Percentiles rank a stretch among this genome's conserved stretches.
phyloP scores from a whole-genome alignment of 1,284 basidiomycete species.

The Ustilago trichophora region DNA sequence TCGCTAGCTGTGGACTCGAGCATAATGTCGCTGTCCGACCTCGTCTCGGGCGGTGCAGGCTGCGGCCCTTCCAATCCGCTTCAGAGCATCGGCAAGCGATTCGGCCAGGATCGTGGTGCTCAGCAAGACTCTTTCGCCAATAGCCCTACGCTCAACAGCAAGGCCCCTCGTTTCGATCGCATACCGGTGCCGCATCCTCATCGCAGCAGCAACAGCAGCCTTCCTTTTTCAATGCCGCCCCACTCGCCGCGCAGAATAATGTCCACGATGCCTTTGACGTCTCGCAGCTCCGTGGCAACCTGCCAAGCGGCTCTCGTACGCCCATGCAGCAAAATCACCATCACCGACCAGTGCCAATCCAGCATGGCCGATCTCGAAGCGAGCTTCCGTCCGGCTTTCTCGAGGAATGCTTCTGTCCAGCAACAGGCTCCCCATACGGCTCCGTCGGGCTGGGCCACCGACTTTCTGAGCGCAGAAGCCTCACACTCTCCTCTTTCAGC shows the following conservation, averaged over 20 bases:
- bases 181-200: constrained; percentile 1
- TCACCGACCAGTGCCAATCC: constrained; percentile 5
- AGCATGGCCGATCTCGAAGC: constrained; percentile 39
- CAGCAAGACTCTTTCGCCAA: constrained; percentile 51
- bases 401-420: constrained; percentile 2
- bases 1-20: no score
- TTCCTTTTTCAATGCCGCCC: constrained; percentile 37
- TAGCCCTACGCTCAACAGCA: constrained; percentile 9
- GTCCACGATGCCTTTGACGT: constrained; percentile 50
- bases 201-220: constrained; percentile 32
- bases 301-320: constrained; percentile 34
- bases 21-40: constrained; percentile 60
- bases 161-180: constrained; percentile 26
- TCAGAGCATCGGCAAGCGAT: constrained; percentile 61
- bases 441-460: constrained; percentile 48
- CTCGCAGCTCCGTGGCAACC: constrained; percentile 46
- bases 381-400: constrained; percentile 40
- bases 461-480: constrained; percentile 44
- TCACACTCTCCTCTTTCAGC: constrained; percentile 9
- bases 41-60: constrained; percentile 59
- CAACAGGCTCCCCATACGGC: constrained; percentile 12
- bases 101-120: constrained; percentile 59
- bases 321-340: constrained; percentile 19
- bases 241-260: constrained; percentile 6
- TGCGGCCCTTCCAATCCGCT: constrained; percentile 65